phyloP scores from a whole-genome alignment of 1,139 yeast species.

The Yamadazyma sp. region DNA sequence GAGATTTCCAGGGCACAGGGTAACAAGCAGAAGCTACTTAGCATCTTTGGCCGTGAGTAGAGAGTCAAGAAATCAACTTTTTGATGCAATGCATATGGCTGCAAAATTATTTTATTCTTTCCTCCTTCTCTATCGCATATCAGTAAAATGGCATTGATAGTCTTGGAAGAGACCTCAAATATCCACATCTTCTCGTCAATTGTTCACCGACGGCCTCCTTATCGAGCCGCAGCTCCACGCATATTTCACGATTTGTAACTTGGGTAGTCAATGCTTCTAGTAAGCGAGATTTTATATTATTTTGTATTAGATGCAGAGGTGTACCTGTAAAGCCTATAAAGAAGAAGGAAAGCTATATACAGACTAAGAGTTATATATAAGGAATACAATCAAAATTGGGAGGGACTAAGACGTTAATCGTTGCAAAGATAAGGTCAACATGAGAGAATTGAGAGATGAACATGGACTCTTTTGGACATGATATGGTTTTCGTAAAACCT shows the following conservation, averaged over 20 bases:
- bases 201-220: too few species aligned
- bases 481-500: not conserved
- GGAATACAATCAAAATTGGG: conserved; percentile 7
- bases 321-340: conserved; percentile 12
- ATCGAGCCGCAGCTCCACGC: too few species aligned
- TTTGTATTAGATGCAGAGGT: conserved; percentile 18
- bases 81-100: too few species aligned
- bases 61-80: conserved; percentile 3
- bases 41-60: conserved; percentile 3
- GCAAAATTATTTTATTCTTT: too few species aligned
- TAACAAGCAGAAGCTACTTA: conserved; percentile 8
- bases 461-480: not conserved
- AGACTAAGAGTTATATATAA: conserved; percentile 11
- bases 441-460: conserved; percentile 8
- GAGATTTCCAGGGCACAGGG: conserved; percentile 6
- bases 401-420: conserved; percentile 5
- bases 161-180: too few species aligned
- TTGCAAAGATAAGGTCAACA: conserved; percentile 1
- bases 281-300: too few species aligned
- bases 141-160: too few species aligned
- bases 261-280: too few species aligned
- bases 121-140: too few species aligned
- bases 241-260: too few species aligned
- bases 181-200: too few species aligned
- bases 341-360: conserved; percentile 9